Percentiles rank a stretch among this genome's conserved stretches.
Evolutionary conservation across 2,329 filamentous ascomycete species (phyloP).

Genomic region (Claviceps africana): DNA sequence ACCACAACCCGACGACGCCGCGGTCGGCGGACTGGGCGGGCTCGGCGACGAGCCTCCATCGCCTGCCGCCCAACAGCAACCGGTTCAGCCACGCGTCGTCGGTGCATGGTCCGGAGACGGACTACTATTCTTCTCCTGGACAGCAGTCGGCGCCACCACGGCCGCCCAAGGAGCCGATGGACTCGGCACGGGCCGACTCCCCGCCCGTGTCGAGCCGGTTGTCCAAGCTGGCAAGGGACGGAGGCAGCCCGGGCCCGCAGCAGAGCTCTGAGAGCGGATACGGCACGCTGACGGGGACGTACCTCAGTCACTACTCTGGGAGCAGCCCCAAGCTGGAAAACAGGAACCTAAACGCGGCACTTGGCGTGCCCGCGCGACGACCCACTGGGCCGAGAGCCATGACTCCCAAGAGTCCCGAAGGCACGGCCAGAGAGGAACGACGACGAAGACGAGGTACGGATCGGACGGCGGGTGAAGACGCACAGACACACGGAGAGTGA

Average conservation of each 20-base stretch:
- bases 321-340: constrained; percentile 45
- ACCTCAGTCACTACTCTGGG: constrained; percentile 36
- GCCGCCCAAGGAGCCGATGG: constrained; percentile 49
- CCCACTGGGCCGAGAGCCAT: constrained; percentile 47
- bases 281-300: constrained; percentile 31
- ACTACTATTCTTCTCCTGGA: constrained; percentile 33
- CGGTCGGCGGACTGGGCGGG: constrained; percentile 48
- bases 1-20: constrained; percentile 45
- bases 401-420: constrained; percentile 41
- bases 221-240: constrained; percentile 35
- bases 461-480: neutral
- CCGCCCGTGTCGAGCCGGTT: constrained; percentile 33
- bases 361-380: constrained; percentile 36
- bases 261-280: constrained; percentile 42
- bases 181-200: constrained; percentile 25
- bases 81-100: constrained; percentile 34
- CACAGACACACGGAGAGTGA: neutral
- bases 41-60: constrained; percentile 44
- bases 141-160: constrained; percentile 35
- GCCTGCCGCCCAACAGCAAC: constrained; percentile 32
- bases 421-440: constrained; percentile 31
- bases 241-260: constrained; percentile 42
- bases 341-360: constrained; percentile 39
- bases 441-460: constrained; percentile 43
- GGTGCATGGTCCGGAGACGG: constrained; percentile 19